Evolutionary conservation across 352 stramenopile species (phyloP).

Genomic region (Chrysophaeum taylorii): DNA sequence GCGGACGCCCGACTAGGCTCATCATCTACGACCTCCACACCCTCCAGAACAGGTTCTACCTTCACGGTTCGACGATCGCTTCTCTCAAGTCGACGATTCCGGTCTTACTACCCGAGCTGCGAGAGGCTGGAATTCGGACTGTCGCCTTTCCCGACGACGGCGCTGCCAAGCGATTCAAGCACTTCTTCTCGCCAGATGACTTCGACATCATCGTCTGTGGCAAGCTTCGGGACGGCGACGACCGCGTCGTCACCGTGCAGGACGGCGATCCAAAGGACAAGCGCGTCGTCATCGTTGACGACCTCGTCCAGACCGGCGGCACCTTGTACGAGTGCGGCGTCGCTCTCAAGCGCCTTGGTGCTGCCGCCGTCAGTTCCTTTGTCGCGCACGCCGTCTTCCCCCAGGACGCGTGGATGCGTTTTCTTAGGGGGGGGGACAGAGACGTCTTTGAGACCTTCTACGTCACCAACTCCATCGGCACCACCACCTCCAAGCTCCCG

Average conservation of each 20-base stretch:
- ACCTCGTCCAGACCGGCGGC: conserved; percentile 64
- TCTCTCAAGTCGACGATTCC: conserved; percentile 55
- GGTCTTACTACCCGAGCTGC: conserved; percentile 36
- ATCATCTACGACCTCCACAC: conserved; percentile 65
- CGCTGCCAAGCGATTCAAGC: conserved; percentile 56
- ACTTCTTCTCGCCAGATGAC: conserved; percentile 44
- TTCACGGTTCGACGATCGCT: conserved; percentile 52
- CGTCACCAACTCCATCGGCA: conserved; percentile 45
- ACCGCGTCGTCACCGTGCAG: conserved; percentile 50
- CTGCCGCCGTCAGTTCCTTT: conserved; percentile 48
- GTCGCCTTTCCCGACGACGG: conserved; percentile 65
- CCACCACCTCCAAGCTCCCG: conserved; percentile 34
- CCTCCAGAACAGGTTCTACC: conserved; percentile 52
- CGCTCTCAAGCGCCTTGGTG: conserved; percentile 39
- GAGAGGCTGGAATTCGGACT: conserved; percentile 27
- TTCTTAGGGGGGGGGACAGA: conserved; percentile 38
- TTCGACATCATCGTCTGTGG: conserved; percentile 47
- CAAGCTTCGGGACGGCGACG: conserved; percentile 50
- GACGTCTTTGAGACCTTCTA: conserved; percentile 47
- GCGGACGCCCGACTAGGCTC: conserved; percentile 47
- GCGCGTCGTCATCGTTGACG: conserved; percentile 61
- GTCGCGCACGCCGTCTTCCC: conserved; percentile 23
- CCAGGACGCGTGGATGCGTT: conserved; percentile 31
- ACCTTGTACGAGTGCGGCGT: conserved; percentile 58
- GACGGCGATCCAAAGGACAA: conserved; percentile 46